Evolutionary conservation across 2,329 filamentous ascomycete species (phyloP), one percentile per base, ranked within the genome.

Genomic region (Colletotrichum shisoi): DNA sequence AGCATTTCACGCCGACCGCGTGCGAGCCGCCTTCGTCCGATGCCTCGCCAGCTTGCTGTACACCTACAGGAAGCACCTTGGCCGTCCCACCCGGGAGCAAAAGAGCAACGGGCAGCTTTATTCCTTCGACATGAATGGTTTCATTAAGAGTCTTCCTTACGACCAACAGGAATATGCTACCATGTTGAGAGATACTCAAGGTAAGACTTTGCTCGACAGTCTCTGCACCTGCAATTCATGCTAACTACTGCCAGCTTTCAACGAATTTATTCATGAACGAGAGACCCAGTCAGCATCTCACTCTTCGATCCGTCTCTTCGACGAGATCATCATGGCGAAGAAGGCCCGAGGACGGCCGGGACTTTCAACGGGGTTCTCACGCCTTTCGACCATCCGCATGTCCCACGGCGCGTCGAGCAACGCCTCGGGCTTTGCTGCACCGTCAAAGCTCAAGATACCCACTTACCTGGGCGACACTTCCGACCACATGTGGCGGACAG

Each of bases 251-350:
- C 70, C 60, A 76, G 75, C 73, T 56, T 93, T 94, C 76, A 93
- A 93, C 71, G 91, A 94, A 76, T 95, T 95, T 76, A 91, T 95
- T 69, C 90, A 94, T 73, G 90, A 93, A 72, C 87, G 92, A 52
- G 92, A 95, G 78, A 87, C 82, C 24, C 86, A 84, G 8, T 81
- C 87, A 2, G 77, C 87, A 0, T 83, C 86, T 8, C 84, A 91
- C 69, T 85, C 91, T 0, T 78, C 83, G 2, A 88, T 94, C 72
- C 90, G 90, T 63, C 84, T 95, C 1, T 95, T 95, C 72, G 92
- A 95, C 76, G 91, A 94, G 76, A 89, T 95, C 73, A 92, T 95
- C 72, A 82, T 94, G 58, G 91, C 91, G 39, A 95, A 95, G 81
- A 87, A 86, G 74, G 84, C 84, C 34, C 83, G 86, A 57, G 91